Percentiles rank a stretch among this genome's conserved stretches.
Evolutionary conservation across 2,329 filamentous ascomycete genomes (phyloP).

Genomic region (Aspergillus sp.): DNA sequence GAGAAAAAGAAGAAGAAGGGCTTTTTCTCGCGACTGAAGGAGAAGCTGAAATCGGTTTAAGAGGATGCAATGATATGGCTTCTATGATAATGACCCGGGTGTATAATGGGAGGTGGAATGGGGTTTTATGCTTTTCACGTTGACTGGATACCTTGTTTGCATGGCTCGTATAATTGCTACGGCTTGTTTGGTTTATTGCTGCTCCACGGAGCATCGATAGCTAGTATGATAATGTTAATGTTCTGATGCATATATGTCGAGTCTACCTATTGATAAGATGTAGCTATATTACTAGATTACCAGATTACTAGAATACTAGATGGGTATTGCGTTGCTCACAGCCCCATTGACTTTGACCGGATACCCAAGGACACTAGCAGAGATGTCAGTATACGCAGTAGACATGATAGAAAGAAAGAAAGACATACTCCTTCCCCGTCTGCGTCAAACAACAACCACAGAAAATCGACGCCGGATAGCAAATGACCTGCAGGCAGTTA

Average conservation of each 20-base stretch:
- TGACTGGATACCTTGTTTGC: constrained; percentile 28
- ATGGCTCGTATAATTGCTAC: constrained; percentile 14
- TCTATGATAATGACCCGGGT: constrained; percentile 5
- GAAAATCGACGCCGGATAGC: constrained; percentile 57
- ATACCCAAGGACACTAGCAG: constrained; percentile 51
- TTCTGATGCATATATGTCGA: neutral
- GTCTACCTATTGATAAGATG: neutral
- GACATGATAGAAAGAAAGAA: neutral
- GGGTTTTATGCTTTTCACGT: constrained; percentile 13
- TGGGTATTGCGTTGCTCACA: constrained; percentile 52
- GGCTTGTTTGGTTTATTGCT: constrained; percentile 1
- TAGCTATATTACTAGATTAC: no score
- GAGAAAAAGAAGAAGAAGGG: constrained; percentile 67
- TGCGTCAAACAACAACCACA: constrained; percentile 60
- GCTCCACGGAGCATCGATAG: neutral
- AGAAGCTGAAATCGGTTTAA: constrained; percentile 50
- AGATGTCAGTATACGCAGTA: neutral
- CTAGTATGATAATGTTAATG: constrained; percentile 4
- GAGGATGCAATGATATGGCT: neutral
- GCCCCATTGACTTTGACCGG: constrained; percentile 55
- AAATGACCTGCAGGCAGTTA: constrained; percentile 45
- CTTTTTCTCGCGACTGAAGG: constrained; percentile 60
- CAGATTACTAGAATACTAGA: constrained; percentile 10
- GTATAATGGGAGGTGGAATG: constrained; percentile 13
- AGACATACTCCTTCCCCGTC: constrained; percentile 54